These are phyloP conservation scores for Aspergillus avenaceus DNA, from an alignment of 495 filamentous ascomycete genomes.

Conservation along the genomic window DNA sequence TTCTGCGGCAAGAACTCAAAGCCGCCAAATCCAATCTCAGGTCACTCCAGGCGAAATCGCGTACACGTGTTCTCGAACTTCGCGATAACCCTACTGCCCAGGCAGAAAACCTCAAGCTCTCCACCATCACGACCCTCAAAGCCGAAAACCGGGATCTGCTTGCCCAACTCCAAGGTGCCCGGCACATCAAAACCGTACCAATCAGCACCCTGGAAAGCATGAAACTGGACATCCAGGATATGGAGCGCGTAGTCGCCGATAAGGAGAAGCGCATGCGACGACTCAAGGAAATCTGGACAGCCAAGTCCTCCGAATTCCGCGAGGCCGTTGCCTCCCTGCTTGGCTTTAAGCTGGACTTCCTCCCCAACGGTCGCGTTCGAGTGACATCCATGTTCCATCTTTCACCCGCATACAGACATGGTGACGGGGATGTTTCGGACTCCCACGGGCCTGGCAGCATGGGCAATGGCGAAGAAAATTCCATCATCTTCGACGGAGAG, in stretches of 20 bases:
- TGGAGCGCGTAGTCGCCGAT: conserved; percentile 68
- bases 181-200: conserved; percentile 58
- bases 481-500: conserved; percentile 95
- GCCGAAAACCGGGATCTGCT: conserved; percentile 83
- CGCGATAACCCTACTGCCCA: conserved; percentile 86
- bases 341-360: conserved; percentile 89
- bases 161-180: conserved; percentile 60
- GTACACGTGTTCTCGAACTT: conserved; percentile 81
- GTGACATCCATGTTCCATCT: conserved; percentile 78
- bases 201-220: conserved; percentile 69
- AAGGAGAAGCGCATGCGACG: conserved; percentile 80
- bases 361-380: conserved; percentile 86
- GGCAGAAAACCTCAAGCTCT: conserved; percentile 73
- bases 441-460: conserved; percentile 48
- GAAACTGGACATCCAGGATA: conserved; percentile 66
- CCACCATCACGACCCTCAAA: conserved; percentile 69
- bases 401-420: conserved; percentile 48
- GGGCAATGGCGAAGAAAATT: conserved; percentile 63
- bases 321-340: conserved; percentile 85
- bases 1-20: conserved; percentile 70
- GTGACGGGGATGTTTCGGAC: conserved; percentile 47
- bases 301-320: conserved; percentile 87
- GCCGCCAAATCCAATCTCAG: conserved; percentile 67
- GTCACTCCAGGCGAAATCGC: conserved; percentile 65
- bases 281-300: conserved; percentile 82